Conservation (phyloP, 805 yeast genomes). For the Pichia kluyveri region DNA sequence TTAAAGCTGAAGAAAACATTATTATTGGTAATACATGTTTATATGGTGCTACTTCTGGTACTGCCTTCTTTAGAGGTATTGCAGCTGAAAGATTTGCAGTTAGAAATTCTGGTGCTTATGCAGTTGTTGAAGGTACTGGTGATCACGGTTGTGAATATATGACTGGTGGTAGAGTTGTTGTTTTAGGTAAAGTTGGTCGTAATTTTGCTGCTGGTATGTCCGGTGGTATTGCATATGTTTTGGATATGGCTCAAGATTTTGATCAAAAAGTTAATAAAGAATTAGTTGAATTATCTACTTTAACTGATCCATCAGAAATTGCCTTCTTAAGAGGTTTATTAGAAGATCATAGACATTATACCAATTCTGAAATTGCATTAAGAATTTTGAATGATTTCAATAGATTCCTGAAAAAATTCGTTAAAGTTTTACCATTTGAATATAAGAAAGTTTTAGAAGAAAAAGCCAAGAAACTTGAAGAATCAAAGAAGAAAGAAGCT, state of each 20-base stretch:
- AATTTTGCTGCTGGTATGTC: conserved; percentile 98
- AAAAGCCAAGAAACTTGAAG: conserved; percentile 57
- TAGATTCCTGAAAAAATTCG: conserved; percentile 79
- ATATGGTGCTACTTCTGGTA: conserved; percentile 95
- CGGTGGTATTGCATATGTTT: conserved; percentile 97
- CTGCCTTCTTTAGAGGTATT: conserved; percentile 89
- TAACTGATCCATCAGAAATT: conserved; percentile 84
- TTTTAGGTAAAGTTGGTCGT: conserved; percentile 84
- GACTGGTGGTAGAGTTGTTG: conserved; percentile 98
- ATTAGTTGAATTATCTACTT: conserved; percentile 68
- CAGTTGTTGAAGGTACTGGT: conserved; percentile 95
- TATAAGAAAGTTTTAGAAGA: conserved; percentile 82
- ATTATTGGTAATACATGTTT: conserved; percentile 95
- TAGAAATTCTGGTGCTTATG: conserved; percentile 96
- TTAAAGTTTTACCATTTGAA: conserved; percentile 87
- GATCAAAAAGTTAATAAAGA: conserved; percentile 68
- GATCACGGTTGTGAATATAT: conserved; percentile 98
- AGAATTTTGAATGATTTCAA: conserved; percentile 79
- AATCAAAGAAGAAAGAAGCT: conserved; percentile 58
- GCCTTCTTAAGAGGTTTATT: conserved; percentile 88
- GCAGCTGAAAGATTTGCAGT: conserved; percentile 99
- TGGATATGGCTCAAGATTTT: conserved; percentile 92
- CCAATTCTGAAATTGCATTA: conserved; percentile 85
- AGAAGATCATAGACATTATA: conserved; percentile 93
- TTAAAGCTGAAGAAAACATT: conserved; percentile 93